phyloP scores from a whole-genome alignment of 2,329 filamentous ascomycete species.

The Botryosphaeria dothidea region DNA sequence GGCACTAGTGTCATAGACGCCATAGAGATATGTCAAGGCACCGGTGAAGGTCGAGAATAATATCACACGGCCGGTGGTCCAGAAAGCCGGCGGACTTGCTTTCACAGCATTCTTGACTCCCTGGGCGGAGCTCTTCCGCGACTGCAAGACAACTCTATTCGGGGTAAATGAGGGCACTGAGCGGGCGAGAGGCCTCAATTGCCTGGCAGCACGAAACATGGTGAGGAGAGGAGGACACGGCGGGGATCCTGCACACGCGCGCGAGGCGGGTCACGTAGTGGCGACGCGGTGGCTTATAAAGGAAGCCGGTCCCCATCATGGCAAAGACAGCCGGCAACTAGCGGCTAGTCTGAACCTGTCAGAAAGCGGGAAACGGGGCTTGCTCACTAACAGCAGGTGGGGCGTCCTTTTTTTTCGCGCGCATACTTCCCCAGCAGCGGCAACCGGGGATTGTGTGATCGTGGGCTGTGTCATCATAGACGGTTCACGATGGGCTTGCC shows the following conservation, averaged over 20 bases:
- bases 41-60: conserved; percentile 53
- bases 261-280: conserved; percentile 12
- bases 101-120: conserved; percentile 25
- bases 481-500: background rate
- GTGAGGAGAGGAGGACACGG: conserved; percentile 21
- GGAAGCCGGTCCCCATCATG: background rate
- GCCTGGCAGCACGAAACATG: conserved; percentile 35
- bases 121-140: conserved; percentile 30
- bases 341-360: conserved; percentile 20
- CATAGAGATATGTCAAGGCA: conserved; percentile 54
- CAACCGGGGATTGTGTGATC: background rate
- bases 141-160: conserved; percentile 30
- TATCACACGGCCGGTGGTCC: conserved; percentile 50
- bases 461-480: background rate
- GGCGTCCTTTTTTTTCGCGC: background rate
- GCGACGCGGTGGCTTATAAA: background rate
- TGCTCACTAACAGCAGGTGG: conserved; percentile 1
- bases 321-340: background rate
- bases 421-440: background rate
- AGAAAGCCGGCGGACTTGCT: conserved; percentile 38
- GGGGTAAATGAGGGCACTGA: conserved; percentile 31
- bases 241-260: conserved; percentile 25
- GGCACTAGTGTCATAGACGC: conserved; percentile 43
- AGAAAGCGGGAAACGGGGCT: conserved; percentile 14
- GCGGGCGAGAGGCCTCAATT: conserved; percentile 22